Conservation (phyloP, 106 monocot genomes). For the Dioscorea zingiberensis region DNA sequence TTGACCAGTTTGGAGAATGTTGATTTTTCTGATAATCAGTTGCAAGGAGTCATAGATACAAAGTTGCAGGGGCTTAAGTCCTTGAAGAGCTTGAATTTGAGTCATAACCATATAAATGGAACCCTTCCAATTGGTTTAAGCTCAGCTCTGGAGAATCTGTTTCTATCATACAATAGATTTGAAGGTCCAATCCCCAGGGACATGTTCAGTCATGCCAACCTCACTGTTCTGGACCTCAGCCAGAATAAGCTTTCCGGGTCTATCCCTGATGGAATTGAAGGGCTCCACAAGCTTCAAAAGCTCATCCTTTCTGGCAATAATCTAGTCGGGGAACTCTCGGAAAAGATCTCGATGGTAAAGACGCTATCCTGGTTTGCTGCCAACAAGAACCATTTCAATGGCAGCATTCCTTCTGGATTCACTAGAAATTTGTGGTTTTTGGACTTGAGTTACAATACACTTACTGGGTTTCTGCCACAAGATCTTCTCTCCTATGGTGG, state of each 20-base stretch:
- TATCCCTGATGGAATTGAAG: constrained; percentile 13
- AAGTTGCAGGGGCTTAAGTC: constrained; percentile 3
- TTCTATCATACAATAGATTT: constrained; percentile 23
- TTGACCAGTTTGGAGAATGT: constrained; percentile 26
- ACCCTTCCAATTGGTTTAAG: background rate
- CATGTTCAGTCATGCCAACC: constrained; percentile 14
- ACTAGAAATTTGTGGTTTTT: constrained; percentile 13
- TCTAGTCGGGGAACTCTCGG: constrained; percentile 22
- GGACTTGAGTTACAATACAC: constrained; percentile 48
- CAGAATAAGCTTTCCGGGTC: constrained; percentile 21
- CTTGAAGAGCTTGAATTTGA: constrained; percentile 35
- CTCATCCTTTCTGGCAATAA: constrained; percentile 36
- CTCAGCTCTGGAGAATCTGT: constrained; percentile 20
- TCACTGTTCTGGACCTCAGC: constrained; percentile 39
- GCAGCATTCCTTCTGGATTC: constrained; percentile 25
- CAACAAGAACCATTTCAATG: constrained; percentile 30
- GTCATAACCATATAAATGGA: constrained; percentile 15
- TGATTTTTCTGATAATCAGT: constrained; percentile 32
- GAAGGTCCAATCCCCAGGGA: constrained; percentile 19
- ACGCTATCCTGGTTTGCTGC: constrained; percentile 35
- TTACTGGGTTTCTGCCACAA: constrained; percentile 23
- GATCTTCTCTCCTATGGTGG: constrained; percentile 22
- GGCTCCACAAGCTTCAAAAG: constrained; percentile 18
- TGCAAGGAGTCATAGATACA: constrained; percentile 3
- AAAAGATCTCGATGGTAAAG: constrained; percentile 9